Base-by-base conservation (phyloP, 192 early-diverging fungal species). In the Dimargaris xerosporica region DNA sequence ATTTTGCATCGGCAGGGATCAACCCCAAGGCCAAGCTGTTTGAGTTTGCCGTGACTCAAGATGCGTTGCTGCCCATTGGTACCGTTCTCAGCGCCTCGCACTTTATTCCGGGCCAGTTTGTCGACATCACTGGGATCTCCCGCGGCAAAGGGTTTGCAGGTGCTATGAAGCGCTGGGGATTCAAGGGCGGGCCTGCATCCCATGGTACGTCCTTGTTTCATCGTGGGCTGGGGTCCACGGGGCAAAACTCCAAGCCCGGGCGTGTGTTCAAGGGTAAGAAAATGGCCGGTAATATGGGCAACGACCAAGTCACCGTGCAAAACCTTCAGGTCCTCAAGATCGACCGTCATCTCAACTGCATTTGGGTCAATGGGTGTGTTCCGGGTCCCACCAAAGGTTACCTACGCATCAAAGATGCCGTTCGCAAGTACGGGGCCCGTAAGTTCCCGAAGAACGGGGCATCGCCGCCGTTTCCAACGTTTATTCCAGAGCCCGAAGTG, bases 211-310 rank as follows among this genome's bases (percentile, higher is more conserved):
- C 95, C 19, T 74, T 93, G 11, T 74, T 90, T 12, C 95, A 98
- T 71, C 77, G 95, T 64, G 84, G 83, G 7, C 76, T 76, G 25
- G 95, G 95, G 69, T 92, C 92, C 23, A 94, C 88, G 11, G 95
- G 95, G 71, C 78, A 83, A 61, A 80, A 87, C 67, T 76, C 80
- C 70, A 77, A 82, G 65, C 95, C 95, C 45, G 90, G 91, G 25
- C 85, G 82, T 54, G 91, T 96, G 47, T 94, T 88, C 68, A 90
- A 90, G 64, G 95, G 95, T 21, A 98, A 93, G 77, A 98, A 98
- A 67, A 98, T 98, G 95, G 84, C 93, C 21, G 95, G 95, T 50
- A 84, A 88, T 26, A 90, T 98, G 85, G 95, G 95, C 59, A 87
- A 86, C 56, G 84, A 90, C 51, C 85, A 73, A 64, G 69, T 77